These are phyloP conservation scores for Actinomucor elegans DNA, from an alignment of 371 early-diverging fungal genomes.

Conservation along the genomic window DNA sequence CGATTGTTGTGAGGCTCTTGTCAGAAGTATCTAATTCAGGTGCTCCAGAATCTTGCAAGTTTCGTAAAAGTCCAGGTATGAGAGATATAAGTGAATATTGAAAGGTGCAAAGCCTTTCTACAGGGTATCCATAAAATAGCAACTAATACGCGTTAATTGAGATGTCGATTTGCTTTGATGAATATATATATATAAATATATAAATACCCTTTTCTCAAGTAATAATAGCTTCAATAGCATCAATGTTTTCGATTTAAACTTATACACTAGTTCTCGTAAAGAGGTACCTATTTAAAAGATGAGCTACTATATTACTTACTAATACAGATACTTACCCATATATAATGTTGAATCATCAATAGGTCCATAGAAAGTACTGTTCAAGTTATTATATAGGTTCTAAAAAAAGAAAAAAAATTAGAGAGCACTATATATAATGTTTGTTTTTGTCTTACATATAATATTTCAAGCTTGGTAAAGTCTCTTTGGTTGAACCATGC, in stretches of 20 bases:
- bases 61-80: constrained; percentile 64
- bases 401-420: constrained; percentile 16
- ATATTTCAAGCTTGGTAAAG: constrained; percentile 74
- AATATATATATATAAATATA: no score
- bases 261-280: constrained; percentile 68
- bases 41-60: constrained; percentile 66
- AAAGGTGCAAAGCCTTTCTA: constrained; percentile 77
- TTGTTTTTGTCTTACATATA: constrained; percentile 50
- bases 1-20: constrained; percentile 20
- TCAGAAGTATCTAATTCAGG: constrained; percentile 49
- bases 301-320: not conserved
- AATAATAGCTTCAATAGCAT: constrained; percentile 74
- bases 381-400: constrained; percentile 68
- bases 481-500: constrained; percentile 82
- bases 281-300: constrained; percentile 55
- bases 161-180: no score
- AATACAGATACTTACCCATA: constrained; percentile 50
- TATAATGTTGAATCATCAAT: constrained; percentile 70
- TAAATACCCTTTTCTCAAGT: constrained; percentile 72
- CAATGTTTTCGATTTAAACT: constrained; percentile 75
- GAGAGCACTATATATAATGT: not conserved
- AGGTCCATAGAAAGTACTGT: constrained; percentile 52
- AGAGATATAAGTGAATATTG: constrained; percentile 79
- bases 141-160: constrained; percentile 43
- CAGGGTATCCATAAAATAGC: constrained; percentile 79